Percentiles rank a stretch among this genome's conserved stretches.
These are phyloP conservation scores for Suillus subluteus DNA, from an alignment of 768 basidiomycete species.

Conservation along the genomic window DNA sequence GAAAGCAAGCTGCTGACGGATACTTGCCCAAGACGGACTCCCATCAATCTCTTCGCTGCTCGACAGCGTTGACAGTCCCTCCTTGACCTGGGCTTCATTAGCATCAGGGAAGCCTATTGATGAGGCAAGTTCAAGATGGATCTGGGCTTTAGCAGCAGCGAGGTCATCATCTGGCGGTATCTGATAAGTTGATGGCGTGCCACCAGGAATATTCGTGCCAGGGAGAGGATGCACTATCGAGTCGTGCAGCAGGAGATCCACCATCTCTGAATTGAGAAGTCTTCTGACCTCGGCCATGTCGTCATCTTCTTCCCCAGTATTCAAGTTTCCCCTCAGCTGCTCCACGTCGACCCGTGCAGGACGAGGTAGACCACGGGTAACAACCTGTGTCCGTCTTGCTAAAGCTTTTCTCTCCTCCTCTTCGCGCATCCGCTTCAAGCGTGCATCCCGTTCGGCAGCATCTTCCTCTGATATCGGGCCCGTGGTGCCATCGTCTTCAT, in stretches of 20 bases:
- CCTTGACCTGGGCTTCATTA: conserved; percentile 73
- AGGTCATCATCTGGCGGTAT: conserved; percentile 81
- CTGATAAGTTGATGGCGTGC: conserved; percentile 66
- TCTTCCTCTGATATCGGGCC: conserved; percentile 65
- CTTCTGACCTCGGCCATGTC: conserved; percentile 54
- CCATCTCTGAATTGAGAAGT: conserved; percentile 79
- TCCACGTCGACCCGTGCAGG: conserved; percentile 82
- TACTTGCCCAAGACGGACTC: conserved; percentile 69
- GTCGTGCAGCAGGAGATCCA: conserved; percentile 82
- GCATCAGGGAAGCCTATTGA: conserved; percentile 87
- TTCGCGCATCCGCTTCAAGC: conserved; percentile 63
- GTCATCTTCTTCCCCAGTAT: conserved; percentile 50
- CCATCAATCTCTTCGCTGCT: conserved; percentile 66
- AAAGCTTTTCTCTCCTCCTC: conserved; percentile 79
- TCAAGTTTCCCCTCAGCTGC: conserved; percentile 62
- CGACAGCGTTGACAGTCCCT: conserved; percentile 69
- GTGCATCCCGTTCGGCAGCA: conserved; percentile 89
- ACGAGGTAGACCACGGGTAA: conserved; percentile 83
- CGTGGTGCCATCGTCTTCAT: conserved; percentile 45
- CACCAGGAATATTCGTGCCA: conserved; percentile 79
- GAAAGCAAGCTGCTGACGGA: conserved; percentile 65
- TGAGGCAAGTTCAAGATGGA: conserved; percentile 81
- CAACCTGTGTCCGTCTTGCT: conserved; percentile 80
- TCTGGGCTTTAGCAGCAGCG: conserved; percentile 63
- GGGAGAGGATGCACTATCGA: conserved; percentile 86